Base-by-base conservation (phyloP, 768 basidiomycete genomes). In the Mycena alexandri region DNA sequence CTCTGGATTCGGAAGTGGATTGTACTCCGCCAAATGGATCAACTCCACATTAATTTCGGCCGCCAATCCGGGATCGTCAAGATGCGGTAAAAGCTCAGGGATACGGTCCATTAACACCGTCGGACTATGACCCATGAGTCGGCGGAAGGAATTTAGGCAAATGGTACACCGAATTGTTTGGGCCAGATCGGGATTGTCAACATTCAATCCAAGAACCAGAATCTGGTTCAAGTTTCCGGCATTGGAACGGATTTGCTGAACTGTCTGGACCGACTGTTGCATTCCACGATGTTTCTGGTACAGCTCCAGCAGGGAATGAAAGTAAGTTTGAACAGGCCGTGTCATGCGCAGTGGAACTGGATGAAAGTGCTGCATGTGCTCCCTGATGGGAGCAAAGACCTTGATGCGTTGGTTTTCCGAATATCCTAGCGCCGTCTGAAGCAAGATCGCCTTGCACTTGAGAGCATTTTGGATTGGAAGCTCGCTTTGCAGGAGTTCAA, bases 181-280 rank as follows among this genome's bases (percentile, higher is more conserved):
- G 5, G 22, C 38, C 10, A 55, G 13, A 25, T 55, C 54, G 17
- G 41, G 41, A 25, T 55, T 55, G 3, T 42, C 17, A 16, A 22
- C 13, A 42, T 42, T 5, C 12, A 55, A 25, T 17, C 22, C 54
- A 6, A 16, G 54, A 9, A 42, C 14, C 7, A 55, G 41, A 1
- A 55, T n/a, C 12, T 55, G 54, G 19, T 55, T 38, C 19, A 55
- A 6, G 41, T 55, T 55, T 41, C 54, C 54, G 6, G 41, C n/a
- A 34, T 52, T 52, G 1, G 19, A 19, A 6, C 19, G 16, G 29
- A 52, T 52, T 21, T 52, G 51, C 7, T n/a, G 33, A 19, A 52
- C 1, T 5, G 22, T 52, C 5, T 19, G 17, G 5, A 29, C n/a
- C 1, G n/a, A 12, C 19, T 36, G 51, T 6, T 25, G 24, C 9